A percentile compares a stretch with the other conserved stretches of the same genome.
These are phyloP conservation scores for Trichoderma brevicompactum DNA, from an alignment of 2,329 filamentous ascomycete species.

Conservation along the genomic window DNA sequence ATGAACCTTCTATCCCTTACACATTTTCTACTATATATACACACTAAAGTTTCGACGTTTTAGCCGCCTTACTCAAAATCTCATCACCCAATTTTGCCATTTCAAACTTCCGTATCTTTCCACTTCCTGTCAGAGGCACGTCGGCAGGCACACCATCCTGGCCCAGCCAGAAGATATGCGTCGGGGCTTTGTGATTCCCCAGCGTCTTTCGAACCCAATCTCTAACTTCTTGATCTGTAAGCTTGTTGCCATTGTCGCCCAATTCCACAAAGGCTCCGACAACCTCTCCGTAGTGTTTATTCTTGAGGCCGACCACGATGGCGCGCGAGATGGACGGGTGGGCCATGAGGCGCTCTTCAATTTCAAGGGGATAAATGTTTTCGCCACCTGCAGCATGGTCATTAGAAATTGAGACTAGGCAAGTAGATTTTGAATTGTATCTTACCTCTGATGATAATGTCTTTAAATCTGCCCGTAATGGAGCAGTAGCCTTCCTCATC, in stretches of 20 bases:
- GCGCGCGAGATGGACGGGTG: conserved; percentile 67
- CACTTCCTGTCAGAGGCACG: conserved; percentile 71
- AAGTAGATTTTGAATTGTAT: neutral
- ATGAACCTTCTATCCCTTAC: neutral
- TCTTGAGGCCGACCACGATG: conserved; percentile 70
- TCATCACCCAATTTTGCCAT: conserved; percentile 61
- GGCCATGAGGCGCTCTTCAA: conserved; percentile 71
- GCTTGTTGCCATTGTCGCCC: conserved; percentile 44
- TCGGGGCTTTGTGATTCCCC: conserved; percentile 70
- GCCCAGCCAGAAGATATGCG: conserved; percentile 77
- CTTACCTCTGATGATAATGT: conserved; percentile 74
- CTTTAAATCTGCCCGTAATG: conserved; percentile 78
- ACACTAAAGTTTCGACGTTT: conserved; percentile 51
- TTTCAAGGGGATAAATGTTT: conserved; percentile 75
- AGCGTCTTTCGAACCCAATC: conserved; percentile 66
- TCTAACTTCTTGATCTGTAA: conserved; percentile 58
- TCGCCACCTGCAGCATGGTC: conserved; percentile 59
- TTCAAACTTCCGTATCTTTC: conserved; percentile 71
- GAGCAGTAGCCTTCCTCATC: conserved; percentile 71
- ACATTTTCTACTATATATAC: neutral
- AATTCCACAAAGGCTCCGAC: conserved; percentile 66
- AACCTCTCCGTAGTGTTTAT: conserved; percentile 74
- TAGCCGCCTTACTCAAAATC: conserved; percentile 54
- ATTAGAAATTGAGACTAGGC: neutral
- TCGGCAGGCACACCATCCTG: conserved; percentile 58